These are phyloP conservation scores for Actinomortierella wolfii DNA, from an alignment of 371 early-diverging fungal genomes.

Conservation along the genomic window DNA sequence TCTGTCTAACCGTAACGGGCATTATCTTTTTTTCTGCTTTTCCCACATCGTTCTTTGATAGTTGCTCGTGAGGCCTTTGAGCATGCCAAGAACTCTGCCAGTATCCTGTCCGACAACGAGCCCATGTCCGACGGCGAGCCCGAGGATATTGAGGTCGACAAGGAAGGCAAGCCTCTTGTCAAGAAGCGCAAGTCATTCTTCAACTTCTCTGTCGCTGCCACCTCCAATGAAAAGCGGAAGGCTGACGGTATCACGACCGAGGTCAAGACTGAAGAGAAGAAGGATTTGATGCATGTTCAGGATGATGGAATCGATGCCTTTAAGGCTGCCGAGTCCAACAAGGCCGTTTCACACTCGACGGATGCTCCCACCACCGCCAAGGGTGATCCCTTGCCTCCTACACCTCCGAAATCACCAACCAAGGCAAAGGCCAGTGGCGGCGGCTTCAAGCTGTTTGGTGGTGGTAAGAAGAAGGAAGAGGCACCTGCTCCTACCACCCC, in stretches of 20 bases:
- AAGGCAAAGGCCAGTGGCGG: constrained; percentile 41
- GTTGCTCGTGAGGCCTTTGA: constrained; percentile 44
- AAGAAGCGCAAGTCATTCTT: constrained; percentile 51
- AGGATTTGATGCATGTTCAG: constrained; percentile 45
- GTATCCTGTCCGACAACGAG: constrained; percentile 34
- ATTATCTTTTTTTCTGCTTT: background rate
- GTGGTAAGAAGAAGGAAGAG: constrained; percentile 39
- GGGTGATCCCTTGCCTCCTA: constrained; percentile 5
- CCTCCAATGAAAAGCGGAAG: constrained; percentile 41
- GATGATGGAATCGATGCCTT: constrained; percentile 39
- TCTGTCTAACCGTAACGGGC: too few species aligned
- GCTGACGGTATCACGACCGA: constrained; percentile 41
- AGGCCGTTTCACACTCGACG: constrained; percentile 42
- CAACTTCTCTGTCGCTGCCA: constrained; percentile 41
- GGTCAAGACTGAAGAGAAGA: constrained; percentile 42
- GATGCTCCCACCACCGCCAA: constrained; percentile 21
- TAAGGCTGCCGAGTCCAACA: constrained; percentile 46
- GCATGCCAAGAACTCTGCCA: constrained; percentile 39
- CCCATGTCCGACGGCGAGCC: constrained; percentile 45
- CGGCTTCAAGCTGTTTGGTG: constrained; percentile 42
- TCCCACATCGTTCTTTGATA: too few species aligned
- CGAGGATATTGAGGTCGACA: constrained; percentile 44
- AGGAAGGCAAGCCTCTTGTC: constrained; percentile 31
- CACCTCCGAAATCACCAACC: constrained; percentile 13
- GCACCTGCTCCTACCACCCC: constrained; percentile 24